Percentiles rank a stretch among this genome's conserved stretches.
These are phyloP conservation scores for Gorgonomyces haynaldii DNA, from an alignment of 192 early-diverging fungal genomes.

Conservation along the genomic window DNA sequence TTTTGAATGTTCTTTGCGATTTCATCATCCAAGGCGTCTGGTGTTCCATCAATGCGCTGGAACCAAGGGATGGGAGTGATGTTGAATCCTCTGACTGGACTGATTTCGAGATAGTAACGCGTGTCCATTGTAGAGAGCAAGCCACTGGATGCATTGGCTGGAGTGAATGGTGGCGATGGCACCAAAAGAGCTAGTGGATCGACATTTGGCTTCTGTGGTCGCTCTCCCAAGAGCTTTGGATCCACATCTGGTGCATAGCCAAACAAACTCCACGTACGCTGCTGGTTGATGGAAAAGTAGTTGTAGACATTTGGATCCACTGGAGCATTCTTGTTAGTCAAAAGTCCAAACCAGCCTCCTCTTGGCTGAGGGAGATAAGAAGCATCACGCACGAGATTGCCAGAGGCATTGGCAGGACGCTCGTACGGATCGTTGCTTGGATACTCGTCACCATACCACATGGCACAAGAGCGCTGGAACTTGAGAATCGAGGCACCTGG, in stretches of 20 bases:
- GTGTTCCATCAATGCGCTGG: slow-evolving; percentile 8
- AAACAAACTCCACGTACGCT: slow-evolving; percentile 20
- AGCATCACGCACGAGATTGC: slow-evolving; percentile 12
- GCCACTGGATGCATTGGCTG: slow-evolving; percentile 7
- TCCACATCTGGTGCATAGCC: slow-evolving; percentile 20
- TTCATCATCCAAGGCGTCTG: slow-evolving; percentile 25
- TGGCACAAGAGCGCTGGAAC: slow-evolving; percentile 7
- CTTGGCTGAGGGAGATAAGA: slow-evolving; percentile 28
- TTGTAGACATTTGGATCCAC: slow-evolving; percentile 1
- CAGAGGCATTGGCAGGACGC: not conserved
- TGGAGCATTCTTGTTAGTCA: slow-evolving; percentile 9
- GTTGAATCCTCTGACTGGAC: not conserved
- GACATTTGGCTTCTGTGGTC: slow-evolving; percentile 11
- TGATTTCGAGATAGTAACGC: slow-evolving; percentile 27
- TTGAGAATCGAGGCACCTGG: slow-evolving; percentile 3
- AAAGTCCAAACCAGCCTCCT: slow-evolving; percentile 33
- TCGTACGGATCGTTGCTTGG: slow-evolving; percentile 5
- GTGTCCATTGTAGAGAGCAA: slow-evolving; percentile 15
- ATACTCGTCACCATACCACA: slow-evolving; percentile 19
- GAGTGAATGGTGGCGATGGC: slow-evolving; percentile 11
- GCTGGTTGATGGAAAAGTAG: slow-evolving; percentile 22
- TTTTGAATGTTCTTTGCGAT: slow-evolving; percentile 22
- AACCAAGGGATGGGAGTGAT: slow-evolving; percentile 37
- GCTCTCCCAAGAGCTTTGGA: slow-evolving; percentile 15
- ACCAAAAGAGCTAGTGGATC: not conserved